These are phyloP conservation scores for Podosphaera xanthii DNA, from an alignment of 2,329 filamentous ascomycete genomes.

Conservation along the genomic window DNA sequence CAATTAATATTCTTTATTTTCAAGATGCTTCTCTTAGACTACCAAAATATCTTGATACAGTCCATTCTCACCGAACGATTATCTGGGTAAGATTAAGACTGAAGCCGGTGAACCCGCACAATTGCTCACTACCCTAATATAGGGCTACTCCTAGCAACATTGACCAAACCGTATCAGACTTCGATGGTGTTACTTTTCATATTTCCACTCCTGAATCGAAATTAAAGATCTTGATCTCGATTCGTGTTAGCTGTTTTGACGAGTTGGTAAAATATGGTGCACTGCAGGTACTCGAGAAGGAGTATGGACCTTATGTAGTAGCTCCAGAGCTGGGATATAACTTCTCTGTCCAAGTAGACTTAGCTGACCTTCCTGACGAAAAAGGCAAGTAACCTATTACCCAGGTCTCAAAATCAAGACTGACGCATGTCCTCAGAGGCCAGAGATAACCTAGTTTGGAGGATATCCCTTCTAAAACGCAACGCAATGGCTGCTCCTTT, in stretches of 20 bases:
- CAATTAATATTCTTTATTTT: constrained; percentile 1
- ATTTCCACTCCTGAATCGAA: constrained; percentile 90
- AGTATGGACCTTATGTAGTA: constrained; percentile 85
- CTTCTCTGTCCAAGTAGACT: constrained; percentile 77
- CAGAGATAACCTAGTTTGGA: constrained; percentile 64
- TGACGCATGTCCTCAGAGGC: constrained; percentile 29
- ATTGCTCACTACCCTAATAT: constrained; percentile 4
- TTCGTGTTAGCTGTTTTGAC: constrained; percentile 82
- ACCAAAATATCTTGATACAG: constrained; percentile 95
- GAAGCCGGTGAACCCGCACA: background rate
- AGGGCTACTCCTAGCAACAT: constrained; percentile 74
- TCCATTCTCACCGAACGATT: constrained; percentile 89
- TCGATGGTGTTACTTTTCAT: constrained; percentile 96
- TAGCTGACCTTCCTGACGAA: constrained; percentile 64
- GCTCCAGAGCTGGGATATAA: constrained; percentile 77
- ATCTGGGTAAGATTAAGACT: constrained; percentile 15
- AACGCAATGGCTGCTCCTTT: constrained; percentile 98
- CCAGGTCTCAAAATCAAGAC: constrained; percentile 1
- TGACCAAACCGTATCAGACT: constrained; percentile 96
- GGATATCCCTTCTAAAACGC: constrained; percentile 81
- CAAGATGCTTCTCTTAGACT: constrained; percentile 83
- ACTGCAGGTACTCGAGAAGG: constrained; percentile 70
- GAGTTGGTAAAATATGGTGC: constrained; percentile 89
- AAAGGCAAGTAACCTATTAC: constrained; percentile 29
- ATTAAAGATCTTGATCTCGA: constrained; percentile 81